A percentile compares a stretch with the other conserved stretches of the same genome.
These are phyloP conservation scores for Rutidosis leptorrhynchoides DNA, from an alignment of 129 eudicot genomes.

Conservation along the genomic window DNA sequence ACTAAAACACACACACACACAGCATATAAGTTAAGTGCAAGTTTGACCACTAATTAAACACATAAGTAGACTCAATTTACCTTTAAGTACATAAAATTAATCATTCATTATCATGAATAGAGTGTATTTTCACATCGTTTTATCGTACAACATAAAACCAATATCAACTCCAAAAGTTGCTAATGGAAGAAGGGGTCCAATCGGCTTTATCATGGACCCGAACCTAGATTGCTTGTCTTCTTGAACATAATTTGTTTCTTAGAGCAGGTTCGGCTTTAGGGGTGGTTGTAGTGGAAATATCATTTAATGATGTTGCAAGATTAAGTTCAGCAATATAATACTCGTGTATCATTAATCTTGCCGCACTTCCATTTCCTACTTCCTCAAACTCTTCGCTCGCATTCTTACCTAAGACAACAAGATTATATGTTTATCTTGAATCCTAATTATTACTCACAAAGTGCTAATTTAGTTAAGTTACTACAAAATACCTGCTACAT, in stretches of 20 bases:
- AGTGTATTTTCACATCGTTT: slow-evolving; percentile 6
- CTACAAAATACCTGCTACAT: slow-evolving; percentile 42
- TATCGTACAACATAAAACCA: slow-evolving; percentile 25
- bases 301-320: slow-evolving; percentile 13
- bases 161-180: slow-evolving; percentile 37
- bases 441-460: background rate
- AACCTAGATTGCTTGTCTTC: background rate
- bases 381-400: slow-evolving; percentile 77
- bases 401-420: slow-evolving; percentile 45
- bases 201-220: slow-evolving; percentile 16
- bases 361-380: slow-evolving; percentile 74
- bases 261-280: background rate
- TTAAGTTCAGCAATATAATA: slow-evolving; percentile 50
- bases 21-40: background rate
- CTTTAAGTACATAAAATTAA: background rate
- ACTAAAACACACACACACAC: slow-evolving; percentile 11
- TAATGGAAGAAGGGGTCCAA: slow-evolving; percentile 27
- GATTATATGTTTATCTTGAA: background rate
- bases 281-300: background rate
- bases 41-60: background rate
- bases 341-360: slow-evolving; percentile 77
- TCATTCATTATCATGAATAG: background rate
- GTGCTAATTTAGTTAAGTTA: background rate
- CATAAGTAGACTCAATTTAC: background rate
- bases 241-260: background rate